phyloP scores from a whole-genome alignment of 768 basidiomycete species.

The Epithele typhae region DNA sequence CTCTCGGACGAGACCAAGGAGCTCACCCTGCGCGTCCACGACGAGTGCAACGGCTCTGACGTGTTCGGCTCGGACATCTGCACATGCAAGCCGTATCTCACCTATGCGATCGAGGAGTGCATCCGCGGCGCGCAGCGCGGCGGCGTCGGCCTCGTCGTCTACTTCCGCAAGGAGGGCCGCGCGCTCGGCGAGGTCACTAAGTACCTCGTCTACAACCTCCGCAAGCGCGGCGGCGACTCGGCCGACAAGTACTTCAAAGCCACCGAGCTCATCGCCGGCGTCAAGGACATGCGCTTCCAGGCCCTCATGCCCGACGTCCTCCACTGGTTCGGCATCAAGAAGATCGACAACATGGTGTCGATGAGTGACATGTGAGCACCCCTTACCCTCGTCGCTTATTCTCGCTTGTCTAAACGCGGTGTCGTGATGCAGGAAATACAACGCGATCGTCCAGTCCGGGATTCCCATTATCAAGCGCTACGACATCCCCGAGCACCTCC shows the following conservation, averaged over 20 bases:
- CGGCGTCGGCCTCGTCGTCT: slow-evolving; percentile 90
- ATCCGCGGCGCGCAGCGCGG: slow-evolving; percentile 78
- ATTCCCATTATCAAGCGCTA: slow-evolving; percentile 80
- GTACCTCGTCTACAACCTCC: slow-evolving; percentile 94
- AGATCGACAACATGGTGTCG: slow-evolving; percentile 85
- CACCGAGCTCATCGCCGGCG: slow-evolving; percentile 91
- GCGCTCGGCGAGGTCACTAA: slow-evolving; percentile 93
- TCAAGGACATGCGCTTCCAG: slow-evolving; percentile 95
- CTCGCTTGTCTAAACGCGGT: neutral
- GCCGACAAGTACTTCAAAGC: slow-evolving; percentile 94
- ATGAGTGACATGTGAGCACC: slow-evolving; percentile 80
- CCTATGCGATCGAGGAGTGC: slow-evolving; percentile 91
- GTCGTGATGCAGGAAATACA: slow-evolving; percentile 67
- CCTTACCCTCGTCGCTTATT: too few species aligned
- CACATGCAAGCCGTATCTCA: slow-evolving; percentile 90
- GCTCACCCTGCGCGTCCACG: slow-evolving; percentile 86
- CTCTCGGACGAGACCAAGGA: slow-evolving; percentile 74
- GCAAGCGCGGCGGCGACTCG: slow-evolving; percentile 90
- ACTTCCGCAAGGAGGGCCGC: slow-evolving; percentile 92
- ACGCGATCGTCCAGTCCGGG: slow-evolving; percentile 87
- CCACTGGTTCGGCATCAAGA: slow-evolving; percentile 90
- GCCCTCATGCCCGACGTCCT: slow-evolving; percentile 95
- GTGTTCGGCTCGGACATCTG: slow-evolving; percentile 94
- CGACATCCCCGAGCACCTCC: slow-evolving; percentile 87
- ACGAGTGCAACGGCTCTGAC: slow-evolving; percentile 96